Percentiles rank a stretch among this genome's conserved stretches.
These are phyloP conservation scores for bread wheat (Triticum aestivum) DNA, from an alignment of 176 grass and related monocot species.

Conservation along the genomic window IWGSC_CS_RefSeq_v2.1 NC_057813.1:513290365-513290864, in stretches of 20 bases:
- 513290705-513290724: background rate
- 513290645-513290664: background rate
- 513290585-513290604: background rate
- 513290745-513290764: slow-evolving; percentile 6
- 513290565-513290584: background rate
- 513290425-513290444: slow-evolving; percentile 35
- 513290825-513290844: slow-evolving; percentile 89
- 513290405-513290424: slow-evolving; percentile 99
- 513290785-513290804: slow-evolving; percentile 6
- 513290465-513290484: background rate
- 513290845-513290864: slow-evolving; percentile 97
- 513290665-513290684: background rate
- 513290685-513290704: background rate
- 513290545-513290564: background rate
- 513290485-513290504: background rate
- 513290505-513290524: background rate
- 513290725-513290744: background rate
- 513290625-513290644: background rate
- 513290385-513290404: slow-evolving; percentile 96
- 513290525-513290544: background rate
- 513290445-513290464: background rate
- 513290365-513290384: slow-evolving; percentile 71
- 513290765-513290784: background rate
- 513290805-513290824: slow-evolving; percentile 90
- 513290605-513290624: background rate